Base-by-base conservation (phyloP, 768 basidiomycete genomes). In the Russula dissimulans region DNA sequence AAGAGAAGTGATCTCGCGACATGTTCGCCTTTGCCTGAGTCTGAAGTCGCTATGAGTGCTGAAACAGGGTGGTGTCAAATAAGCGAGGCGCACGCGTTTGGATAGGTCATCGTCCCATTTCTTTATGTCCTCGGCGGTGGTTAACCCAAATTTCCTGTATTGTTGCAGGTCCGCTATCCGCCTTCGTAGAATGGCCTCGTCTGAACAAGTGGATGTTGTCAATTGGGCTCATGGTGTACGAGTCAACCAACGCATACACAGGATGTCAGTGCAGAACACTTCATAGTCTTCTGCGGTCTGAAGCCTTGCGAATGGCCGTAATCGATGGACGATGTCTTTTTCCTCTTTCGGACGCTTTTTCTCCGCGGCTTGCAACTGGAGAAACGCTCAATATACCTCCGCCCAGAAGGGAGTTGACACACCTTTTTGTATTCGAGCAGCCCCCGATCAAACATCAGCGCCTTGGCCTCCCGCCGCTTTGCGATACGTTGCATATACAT, bases 351-450 rank as follows among this genome's bases (percentile, higher is more conserved):
- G 81, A 17, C 92, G 79, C 70, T 97, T 97, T 75, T 95, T 89
- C 66, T 99, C 95, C 3, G 81, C 80, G 10, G 91, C 89, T 79
- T 89, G 86, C 77, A 93, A 88, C 95, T 97, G 61, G 41, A 52
- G 36, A 52, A 46, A 55, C 65, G 39, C 5, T 66, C 62, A 56
- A 65, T 61, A 59, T 47, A n/a, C 7, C 53, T 53, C 36, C 45
- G 34, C 44, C 34, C 38, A 14, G 38, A 51, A 52, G 53, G 44
- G 34, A 22, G 18, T 22, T 48, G 38, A 67, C 79, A 53, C 61
- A 93, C 95, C 85, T 94, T 93, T 73, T 95, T 97, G 70, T 95
- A 92, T 66, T 97, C 92, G 49, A 95, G 76, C 54, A 99, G 74
- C 1, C 92, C 92, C 44, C 95, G 78, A 67, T 97, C 90, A 67